phyloP scores from a whole-genome alignment of 2,329 filamentous ascomycete species.

The Trichoderma harzianum region DNA sequence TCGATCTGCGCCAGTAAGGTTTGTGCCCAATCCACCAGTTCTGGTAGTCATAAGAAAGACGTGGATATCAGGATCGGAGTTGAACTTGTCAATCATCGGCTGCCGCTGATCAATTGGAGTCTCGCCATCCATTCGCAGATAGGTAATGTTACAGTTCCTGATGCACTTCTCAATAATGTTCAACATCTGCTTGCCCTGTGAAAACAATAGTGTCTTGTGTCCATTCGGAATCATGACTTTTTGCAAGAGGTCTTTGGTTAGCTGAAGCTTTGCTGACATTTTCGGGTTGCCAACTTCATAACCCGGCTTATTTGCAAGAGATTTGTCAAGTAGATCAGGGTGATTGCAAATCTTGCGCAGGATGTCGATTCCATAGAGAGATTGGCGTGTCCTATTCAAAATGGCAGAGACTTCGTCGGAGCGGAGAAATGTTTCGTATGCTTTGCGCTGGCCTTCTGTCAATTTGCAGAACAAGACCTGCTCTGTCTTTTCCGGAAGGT shows the following conservation, averaged over 20 bases:
- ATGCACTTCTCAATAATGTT: slow-evolving; percentile 88
- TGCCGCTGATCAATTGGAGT: slow-evolving; percentile 89
- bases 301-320: slow-evolving; percentile 51
- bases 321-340: slow-evolving; percentile 75
- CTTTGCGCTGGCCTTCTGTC: slow-evolving; percentile 69
- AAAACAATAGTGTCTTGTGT: slow-evolving; percentile 90
- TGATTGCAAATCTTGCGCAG: slow-evolving; percentile 97
- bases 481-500: slow-evolving; percentile 92
- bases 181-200: slow-evolving; percentile 91
- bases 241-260: slow-evolving; percentile 80
- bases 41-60: slow-evolving; percentile 94
- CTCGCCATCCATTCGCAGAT: slow-evolving; percentile 88
- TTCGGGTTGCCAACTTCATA: slow-evolving; percentile 75
- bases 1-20: slow-evolving; percentile 88
- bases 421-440: slow-evolving; percentile 75
- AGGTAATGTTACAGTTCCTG: slow-evolving; percentile 65
- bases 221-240: slow-evolving; percentile 81
- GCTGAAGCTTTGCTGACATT: slow-evolving; percentile 93
- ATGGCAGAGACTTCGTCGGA: slow-evolving; percentile 88
- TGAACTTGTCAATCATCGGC: slow-evolving; percentile 87
- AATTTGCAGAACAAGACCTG: slow-evolving; percentile 95
- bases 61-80: slow-evolving; percentile 72
- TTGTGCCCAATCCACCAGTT: slow-evolving; percentile 89
- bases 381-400: slow-evolving; percentile 68
- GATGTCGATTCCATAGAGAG: slow-evolving; percentile 85